A percentile compares a stretch with the other conserved stretches of the same genome.
phyloP scores from a whole-genome alignment of 257 asterid genomes.

The Ligustrum vulgare region DNA sequence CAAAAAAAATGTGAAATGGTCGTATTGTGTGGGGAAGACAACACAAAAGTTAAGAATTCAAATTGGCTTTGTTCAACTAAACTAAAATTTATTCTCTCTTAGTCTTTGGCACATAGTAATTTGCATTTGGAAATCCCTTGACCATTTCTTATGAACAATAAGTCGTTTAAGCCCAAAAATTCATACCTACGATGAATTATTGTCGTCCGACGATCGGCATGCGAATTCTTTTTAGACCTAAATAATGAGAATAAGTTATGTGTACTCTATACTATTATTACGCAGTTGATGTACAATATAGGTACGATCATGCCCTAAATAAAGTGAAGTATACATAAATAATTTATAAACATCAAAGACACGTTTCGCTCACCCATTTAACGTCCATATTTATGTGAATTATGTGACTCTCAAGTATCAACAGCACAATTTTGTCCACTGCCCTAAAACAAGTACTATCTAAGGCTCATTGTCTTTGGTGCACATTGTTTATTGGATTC shows the following conservation, averaged over 20 bases:
- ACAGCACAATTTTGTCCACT: neutral
- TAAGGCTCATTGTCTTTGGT: neutral
- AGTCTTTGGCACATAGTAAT: neutral
- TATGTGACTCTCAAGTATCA: neutral
- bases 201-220: neutral
- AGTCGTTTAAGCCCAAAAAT: neutral
- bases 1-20: slow-evolving; percentile 14
- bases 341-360: too few relatives aligned
- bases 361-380: too few relatives aligned
- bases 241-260: neutral
- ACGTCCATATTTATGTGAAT: neutral
- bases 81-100: slow-evolving; percentile 8
- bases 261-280: too few relatives aligned
- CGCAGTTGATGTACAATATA: too few relatives aligned
- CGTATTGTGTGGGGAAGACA: slow-evolving; percentile 3
- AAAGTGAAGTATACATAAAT: too few relatives aligned
- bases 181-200: neutral
- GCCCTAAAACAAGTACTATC: neutral
- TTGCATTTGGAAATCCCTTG: slow-evolving; percentile 6
- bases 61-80: neutral
- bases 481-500: too few relatives aligned
- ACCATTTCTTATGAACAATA: neutral
- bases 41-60: slow-evolving; percentile 14
- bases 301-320: too few relatives aligned
- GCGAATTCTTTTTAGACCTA: too few relatives aligned